Conservation (phyloP, 257 asterid genomes). For the Solanum rostratum region DNA sequence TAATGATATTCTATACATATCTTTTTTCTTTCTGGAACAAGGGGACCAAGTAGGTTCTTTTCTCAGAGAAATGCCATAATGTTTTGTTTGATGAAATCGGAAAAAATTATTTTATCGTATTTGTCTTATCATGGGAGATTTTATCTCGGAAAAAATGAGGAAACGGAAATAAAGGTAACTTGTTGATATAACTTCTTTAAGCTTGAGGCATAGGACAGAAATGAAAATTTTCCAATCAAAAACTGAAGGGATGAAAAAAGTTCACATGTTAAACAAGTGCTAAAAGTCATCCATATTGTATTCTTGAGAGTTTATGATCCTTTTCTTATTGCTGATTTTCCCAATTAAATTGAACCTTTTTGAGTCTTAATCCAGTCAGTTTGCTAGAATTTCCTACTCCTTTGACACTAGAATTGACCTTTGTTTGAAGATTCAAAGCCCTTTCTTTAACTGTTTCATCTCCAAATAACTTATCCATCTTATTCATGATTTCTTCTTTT, state of each 20-base stretch:
- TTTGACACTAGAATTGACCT: conserved; percentile 4
- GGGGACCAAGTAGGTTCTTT: not conserved
- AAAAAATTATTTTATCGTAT: not conserved
- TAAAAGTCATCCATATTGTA: not conserved
- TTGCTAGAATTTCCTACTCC: conserved; percentile 22
- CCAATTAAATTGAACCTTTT: not conserved
- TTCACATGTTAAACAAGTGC: not conserved
- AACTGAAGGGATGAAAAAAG: not conserved
- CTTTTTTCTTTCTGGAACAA: not conserved
- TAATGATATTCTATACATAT: not conserved
- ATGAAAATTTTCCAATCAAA: not conserved
- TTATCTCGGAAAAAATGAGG: not conserved
- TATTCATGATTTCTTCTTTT: conserved; percentile 16
- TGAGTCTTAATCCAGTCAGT: conserved; percentile 33
- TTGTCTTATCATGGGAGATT: not conserved
- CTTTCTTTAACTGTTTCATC: conserved; percentile 13
- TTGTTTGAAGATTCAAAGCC: conserved; percentile 20
- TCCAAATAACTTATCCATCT: conserved; percentile 18
- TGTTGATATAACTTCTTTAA: not conserved
- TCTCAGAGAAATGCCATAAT: not conserved
- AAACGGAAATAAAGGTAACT: not conserved
- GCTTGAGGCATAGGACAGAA: not conserved
- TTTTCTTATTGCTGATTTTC: not conserved
- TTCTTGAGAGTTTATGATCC: not conserved
- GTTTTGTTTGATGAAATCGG: not conserved